A percentile compares a stretch with the other conserved stretches of the same genome.
Conservation (phyloP, 1,139 yeast species). For the Trichomonascaceae sp. region DNA sequence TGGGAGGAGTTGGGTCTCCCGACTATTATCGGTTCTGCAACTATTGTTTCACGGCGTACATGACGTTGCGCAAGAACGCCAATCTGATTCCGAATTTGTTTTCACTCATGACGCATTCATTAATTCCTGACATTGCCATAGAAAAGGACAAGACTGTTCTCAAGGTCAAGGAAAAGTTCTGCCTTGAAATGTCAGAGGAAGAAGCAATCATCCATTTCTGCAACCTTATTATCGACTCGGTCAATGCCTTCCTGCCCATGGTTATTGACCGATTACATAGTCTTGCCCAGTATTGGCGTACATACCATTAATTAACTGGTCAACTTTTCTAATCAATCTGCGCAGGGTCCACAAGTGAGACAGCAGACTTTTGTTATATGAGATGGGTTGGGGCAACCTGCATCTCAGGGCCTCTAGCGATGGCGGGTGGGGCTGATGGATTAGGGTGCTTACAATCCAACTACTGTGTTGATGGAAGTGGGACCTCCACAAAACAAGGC, state of each 20-base stretch:
- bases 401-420: no score
- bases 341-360: no score
- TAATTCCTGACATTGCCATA: slow-evolving; percentile 71
- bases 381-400: no score
- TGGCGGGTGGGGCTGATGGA: no score
- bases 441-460: no score
- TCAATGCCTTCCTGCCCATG: slow-evolving; percentile 83
- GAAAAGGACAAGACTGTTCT: slow-evolving; percentile 66
- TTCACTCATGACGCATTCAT: slow-evolving; percentile 88
- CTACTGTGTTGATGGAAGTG: no score
- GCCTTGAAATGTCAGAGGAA: slow-evolving; percentile 86
- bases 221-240: slow-evolving; percentile 84
- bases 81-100: slow-evolving; percentile 80
- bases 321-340: no score
- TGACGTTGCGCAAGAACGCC: slow-evolving; percentile 78
- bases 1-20: slow-evolving; percentile 85
- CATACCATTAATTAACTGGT: no score
- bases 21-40: slow-evolving; percentile 79
- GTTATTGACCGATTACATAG: slow-evolving; percentile 91
- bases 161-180: slow-evolving; percentile 89
- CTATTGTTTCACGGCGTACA: slow-evolving; percentile 89
- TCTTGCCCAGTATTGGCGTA: slow-evolving; percentile 95
- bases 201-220: slow-evolving; percentile 93
- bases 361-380: no score
- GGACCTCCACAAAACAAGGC: no score